Conservation (phyloP, 768 basidiomycete genomes). For the Leccinellum rugosiceps region DNA sequence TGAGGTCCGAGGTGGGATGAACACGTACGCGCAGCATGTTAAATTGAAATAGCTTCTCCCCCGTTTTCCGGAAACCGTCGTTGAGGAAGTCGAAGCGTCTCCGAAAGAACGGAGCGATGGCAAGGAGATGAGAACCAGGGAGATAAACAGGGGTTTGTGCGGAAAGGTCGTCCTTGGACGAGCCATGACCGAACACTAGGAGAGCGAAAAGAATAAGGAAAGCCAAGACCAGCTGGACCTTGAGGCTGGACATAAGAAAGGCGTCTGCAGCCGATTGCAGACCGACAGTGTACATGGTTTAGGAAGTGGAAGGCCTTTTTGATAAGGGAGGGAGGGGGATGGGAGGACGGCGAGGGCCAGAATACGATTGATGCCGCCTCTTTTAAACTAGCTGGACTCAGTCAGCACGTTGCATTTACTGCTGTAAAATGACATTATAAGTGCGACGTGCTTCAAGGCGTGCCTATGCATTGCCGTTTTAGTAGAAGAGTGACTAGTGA, state of each 20-base stretch:
- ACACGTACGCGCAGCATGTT: slow-evolving; percentile 59
- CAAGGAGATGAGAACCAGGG: slow-evolving; percentile 55
- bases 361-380: slow-evolving; percentile 19
- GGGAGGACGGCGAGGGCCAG: slow-evolving; percentile 19
- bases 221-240: slow-evolving; percentile 33
- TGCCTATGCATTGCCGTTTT: slow-evolving; percentile 20
- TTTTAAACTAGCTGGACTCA: slow-evolving; percentile 21
- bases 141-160: slow-evolving; percentile 48
- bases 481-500: not conserved
- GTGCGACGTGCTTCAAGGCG: slow-evolving; percentile 22
- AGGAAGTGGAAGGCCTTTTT: slow-evolving; percentile 22
- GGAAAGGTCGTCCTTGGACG: slow-evolving; percentile 45
- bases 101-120: slow-evolving; percentile 66
- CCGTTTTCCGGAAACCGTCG: slow-evolving; percentile 66
- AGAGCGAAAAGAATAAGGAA: slow-evolving; percentile 36
- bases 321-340: slow-evolving; percentile 17
- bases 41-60: slow-evolving; percentile 66
- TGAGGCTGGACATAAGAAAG: slow-evolving; percentile 34
- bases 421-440: slow-evolving; percentile 27
- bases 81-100: slow-evolving; percentile 69
- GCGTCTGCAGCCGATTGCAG: slow-evolving; percentile 37
- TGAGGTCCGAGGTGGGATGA: slow-evolving; percentile 4
- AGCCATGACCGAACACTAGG: slow-evolving; percentile 33
- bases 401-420: slow-evolving; percentile 18
- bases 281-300: slow-evolving; percentile 42